Evolutionary conservation across 2,329 filamentous ascomycete species (phyloP).

Genomic region (Chaetomium strumarium): DNA sequence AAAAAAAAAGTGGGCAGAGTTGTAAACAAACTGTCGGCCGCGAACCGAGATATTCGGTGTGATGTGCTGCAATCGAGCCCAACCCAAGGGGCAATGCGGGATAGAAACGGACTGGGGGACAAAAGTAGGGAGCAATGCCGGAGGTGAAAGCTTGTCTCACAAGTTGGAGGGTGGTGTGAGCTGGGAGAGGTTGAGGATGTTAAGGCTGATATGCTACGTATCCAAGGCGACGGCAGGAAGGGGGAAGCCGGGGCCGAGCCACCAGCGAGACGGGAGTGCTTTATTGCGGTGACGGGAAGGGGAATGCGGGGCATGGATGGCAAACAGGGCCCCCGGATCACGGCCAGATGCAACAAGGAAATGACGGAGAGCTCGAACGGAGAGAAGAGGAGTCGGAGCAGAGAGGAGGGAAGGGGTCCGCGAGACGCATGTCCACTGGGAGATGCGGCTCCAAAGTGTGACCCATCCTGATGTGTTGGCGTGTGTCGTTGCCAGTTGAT

Average conservation of each 20-base stretch:
- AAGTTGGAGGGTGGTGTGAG: slow-evolving; percentile 28
- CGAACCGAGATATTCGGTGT: slow-evolving; percentile 29
- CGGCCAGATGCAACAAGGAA: slow-evolving; percentile 30
- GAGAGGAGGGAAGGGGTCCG: slow-evolving; percentile 41
- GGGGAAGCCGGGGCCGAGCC: slow-evolving; percentile 42
- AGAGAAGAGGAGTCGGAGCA: slow-evolving; percentile 34
- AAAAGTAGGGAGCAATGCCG: slow-evolving; percentile 22
- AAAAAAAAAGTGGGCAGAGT: slow-evolving; percentile 22
- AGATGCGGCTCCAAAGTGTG: slow-evolving; percentile 63
- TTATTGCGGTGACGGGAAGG: slow-evolving; percentile 53
- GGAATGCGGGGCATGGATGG: slow-evolving; percentile 44
- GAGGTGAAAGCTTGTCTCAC: slow-evolving; percentile 35
- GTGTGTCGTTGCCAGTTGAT: slow-evolving; percentile 77
- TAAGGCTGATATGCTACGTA: slow-evolving; percentile 40
- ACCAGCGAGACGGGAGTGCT: slow-evolving; percentile 57
- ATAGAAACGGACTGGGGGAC: slow-evolving; percentile 17
- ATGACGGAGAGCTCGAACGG: slow-evolving; percentile 34
- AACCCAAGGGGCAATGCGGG: slow-evolving; percentile 38
- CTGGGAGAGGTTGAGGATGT: slow-evolving; percentile 38
- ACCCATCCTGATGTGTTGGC: slow-evolving; percentile 87
- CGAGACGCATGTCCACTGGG: slow-evolving; percentile 49
- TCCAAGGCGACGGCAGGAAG: slow-evolving; percentile 41
- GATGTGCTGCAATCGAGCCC: slow-evolving; percentile 49
- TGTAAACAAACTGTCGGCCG: slow-evolving; percentile 29
- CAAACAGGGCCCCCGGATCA: slow-evolving; percentile 37